Evolutionary conservation across 441 rosid species (phyloP).

Genomic region (Erodium texanum): DNA sequence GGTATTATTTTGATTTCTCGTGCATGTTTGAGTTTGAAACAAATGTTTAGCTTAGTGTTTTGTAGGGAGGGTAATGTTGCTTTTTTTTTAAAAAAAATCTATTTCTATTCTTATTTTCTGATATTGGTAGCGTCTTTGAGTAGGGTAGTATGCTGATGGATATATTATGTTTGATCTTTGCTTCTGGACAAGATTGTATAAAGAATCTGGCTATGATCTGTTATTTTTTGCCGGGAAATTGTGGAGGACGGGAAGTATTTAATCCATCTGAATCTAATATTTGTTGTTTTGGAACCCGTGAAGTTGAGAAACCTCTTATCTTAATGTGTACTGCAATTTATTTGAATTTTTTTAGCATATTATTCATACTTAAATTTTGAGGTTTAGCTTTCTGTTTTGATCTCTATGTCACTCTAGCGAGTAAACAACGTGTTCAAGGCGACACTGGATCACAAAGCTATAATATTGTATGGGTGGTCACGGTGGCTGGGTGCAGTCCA

Average conservation of each 20-base stretch:
- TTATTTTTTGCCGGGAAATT: not conserved
- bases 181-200: not conserved
- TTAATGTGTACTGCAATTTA: too few species aligned
- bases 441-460: conserved; percentile 1
- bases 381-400: not conserved
- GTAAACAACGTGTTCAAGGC: conserved; percentile 1
- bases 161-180: conserved; percentile 3
- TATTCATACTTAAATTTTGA: not conserved
- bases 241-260: not conserved
- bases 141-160: too few species aligned
- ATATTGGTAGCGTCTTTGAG: too few species aligned
- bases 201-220: not conserved
- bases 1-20: too few species aligned
- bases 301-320: too few species aligned
- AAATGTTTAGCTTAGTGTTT: too few species aligned
- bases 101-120: not conserved
- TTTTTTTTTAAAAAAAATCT: too few species aligned
- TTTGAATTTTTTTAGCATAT: too few species aligned
- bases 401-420: not conserved
- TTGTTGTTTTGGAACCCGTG: not conserved
- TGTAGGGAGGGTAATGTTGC: too few species aligned
- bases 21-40: too few species aligned
- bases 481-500: conserved; percentile 13
- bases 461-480: conserved; percentile 16
- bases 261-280: not conserved